These are phyloP conservation scores for Colletotrichum cordylinicola DNA, from an alignment of 2,329 filamentous ascomycete genomes.

Conservation along the genomic window DNA sequence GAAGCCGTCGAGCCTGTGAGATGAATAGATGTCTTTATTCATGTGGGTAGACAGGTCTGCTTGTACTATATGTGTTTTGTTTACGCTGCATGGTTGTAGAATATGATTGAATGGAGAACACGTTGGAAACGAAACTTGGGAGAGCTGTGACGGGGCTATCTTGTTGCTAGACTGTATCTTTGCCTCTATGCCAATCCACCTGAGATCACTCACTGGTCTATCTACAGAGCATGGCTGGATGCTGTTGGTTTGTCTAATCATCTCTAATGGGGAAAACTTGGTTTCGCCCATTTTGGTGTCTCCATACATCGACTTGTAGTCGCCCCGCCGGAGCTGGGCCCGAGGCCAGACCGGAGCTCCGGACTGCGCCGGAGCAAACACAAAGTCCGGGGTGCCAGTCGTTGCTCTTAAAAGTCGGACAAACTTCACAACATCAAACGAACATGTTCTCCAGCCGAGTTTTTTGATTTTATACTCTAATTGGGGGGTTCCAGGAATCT, in stretches of 20 bases:
- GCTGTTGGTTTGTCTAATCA: neutral
- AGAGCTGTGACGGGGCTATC: neutral
- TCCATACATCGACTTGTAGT: neutral
- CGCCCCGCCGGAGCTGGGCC: neutral
- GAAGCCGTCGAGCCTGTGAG: conserved; percentile 14
- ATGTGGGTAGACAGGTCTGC: neutral
- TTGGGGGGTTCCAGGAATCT: neutral
- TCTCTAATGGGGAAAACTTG: no score
- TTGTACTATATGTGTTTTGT: conserved; percentile 22
- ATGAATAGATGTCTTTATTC: neutral
- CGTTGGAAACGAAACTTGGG: neutral
- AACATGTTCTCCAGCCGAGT: neutral
- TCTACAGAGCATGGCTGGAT: neutral
- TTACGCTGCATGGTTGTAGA: conserved; percentile 15
- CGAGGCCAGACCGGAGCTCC: neutral
- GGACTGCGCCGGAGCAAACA: neutral
- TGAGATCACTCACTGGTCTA: neutral
- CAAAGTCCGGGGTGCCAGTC: neutral
- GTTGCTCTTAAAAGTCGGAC: neutral
- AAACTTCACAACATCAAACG: neutral
- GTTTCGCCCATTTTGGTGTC: no score
- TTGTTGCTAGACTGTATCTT: neutral
- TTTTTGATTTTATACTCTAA: neutral
- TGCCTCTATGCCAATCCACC: neutral
- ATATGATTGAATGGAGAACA: conserved; percentile 9